Conservation (phyloP, 2,329 filamentous ascomycete species). For the Orbilia brochopaga region DNA sequence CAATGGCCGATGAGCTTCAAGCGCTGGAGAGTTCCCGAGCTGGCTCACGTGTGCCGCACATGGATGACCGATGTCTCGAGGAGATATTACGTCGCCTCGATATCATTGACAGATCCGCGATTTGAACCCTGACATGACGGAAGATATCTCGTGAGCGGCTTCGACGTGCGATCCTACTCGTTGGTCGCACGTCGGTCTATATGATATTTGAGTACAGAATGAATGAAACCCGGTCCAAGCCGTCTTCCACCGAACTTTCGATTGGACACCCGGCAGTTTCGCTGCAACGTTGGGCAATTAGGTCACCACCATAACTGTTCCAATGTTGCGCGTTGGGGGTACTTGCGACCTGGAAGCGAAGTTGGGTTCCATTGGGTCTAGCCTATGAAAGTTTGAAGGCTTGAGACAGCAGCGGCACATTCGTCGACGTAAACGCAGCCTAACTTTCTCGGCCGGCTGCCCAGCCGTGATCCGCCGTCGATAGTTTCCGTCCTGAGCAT, state of each 20-base stretch:
- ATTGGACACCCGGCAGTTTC: slow-evolving; percentile 44
- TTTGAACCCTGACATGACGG: slow-evolving; percentile 21
- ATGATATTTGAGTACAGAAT: slow-evolving; percentile 14
- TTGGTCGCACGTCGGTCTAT: slow-evolving; percentile 5
- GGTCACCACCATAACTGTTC: slow-evolving; percentile 18
- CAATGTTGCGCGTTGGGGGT: slow-evolving; percentile 5
- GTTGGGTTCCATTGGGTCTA: slow-evolving; percentile 13
- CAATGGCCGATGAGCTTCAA: slow-evolving; percentile 35
- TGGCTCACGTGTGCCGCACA: slow-evolving; percentile 3
- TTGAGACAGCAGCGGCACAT: slow-evolving; percentile 43
- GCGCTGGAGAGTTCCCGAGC: slow-evolving; percentile 22
- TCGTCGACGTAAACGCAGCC: not conserved
- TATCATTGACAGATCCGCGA: slow-evolving; percentile 15
- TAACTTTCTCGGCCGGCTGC: not conserved
- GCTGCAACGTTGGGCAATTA: slow-evolving; percentile 9
- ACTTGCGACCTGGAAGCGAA: slow-evolving; percentile 18
- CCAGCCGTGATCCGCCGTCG: slow-evolving; percentile 1
- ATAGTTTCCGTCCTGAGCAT: not conserved
- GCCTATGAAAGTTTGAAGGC: slow-evolving; percentile 35
- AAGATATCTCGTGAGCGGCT: slow-evolving; percentile 35
- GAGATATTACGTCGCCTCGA: slow-evolving; percentile 12
- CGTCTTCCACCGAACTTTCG: slow-evolving; percentile 27
- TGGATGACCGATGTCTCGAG: slow-evolving; percentile 17
- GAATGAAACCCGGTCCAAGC: slow-evolving; percentile 25
- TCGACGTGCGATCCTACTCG: slow-evolving; percentile 41